Percentiles rank a stretch among this genome's conserved stretches.
Evolutionary conservation across 352 stramenopile genomes (phyloP).

Genomic region (Globisporangium recalcitrans): DNA sequence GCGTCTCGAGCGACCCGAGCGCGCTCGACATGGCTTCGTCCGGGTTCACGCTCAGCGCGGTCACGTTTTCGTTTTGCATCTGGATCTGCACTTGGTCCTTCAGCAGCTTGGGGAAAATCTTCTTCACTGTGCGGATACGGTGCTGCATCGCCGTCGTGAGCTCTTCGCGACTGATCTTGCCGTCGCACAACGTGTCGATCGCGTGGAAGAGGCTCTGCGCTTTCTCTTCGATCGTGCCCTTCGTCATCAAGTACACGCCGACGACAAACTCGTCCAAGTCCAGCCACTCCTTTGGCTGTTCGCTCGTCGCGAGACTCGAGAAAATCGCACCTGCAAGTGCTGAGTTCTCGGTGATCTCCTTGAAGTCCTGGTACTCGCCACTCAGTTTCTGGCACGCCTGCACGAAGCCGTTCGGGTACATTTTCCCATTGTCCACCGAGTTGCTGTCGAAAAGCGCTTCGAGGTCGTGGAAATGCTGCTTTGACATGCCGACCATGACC

Average conservation of each 20-base stretch:
- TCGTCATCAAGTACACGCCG: slow-evolving; percentile 77
- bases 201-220: slow-evolving; percentile 69
- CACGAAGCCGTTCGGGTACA: slow-evolving; percentile 63
- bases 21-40: slow-evolving; percentile 52
- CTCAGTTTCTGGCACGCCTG: slow-evolving; percentile 54
- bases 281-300: slow-evolving; percentile 54
- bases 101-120: slow-evolving; percentile 70
- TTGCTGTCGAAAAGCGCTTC: slow-evolving; percentile 48
- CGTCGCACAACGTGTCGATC: slow-evolving; percentile 59
- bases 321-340: slow-evolving; percentile 68
- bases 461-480: slow-evolving; percentile 49
- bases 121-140: slow-evolving; percentile 64
- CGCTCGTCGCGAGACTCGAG: slow-evolving; percentile 60
- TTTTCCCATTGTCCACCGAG: slow-evolving; percentile 40
- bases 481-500: slow-evolving; percentile 47
- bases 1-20: slow-evolving; percentile 48
- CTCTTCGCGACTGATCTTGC: slow-evolving; percentile 77
- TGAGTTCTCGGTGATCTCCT: slow-evolving; percentile 51
- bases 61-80: slow-evolving; percentile 39
- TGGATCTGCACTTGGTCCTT: slow-evolving; percentile 67
- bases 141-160: slow-evolving; percentile 62
- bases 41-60: slow-evolving; percentile 28
- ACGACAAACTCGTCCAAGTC: slow-evolving; percentile 76
- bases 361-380: slow-evolving; percentile 55
- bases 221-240: slow-evolving; percentile 77